These are phyloP conservation scores for Iodosphaeria phyllophila DNA, from an alignment of 2,329 filamentous ascomycete genomes.

Conservation along the genomic window DNA sequence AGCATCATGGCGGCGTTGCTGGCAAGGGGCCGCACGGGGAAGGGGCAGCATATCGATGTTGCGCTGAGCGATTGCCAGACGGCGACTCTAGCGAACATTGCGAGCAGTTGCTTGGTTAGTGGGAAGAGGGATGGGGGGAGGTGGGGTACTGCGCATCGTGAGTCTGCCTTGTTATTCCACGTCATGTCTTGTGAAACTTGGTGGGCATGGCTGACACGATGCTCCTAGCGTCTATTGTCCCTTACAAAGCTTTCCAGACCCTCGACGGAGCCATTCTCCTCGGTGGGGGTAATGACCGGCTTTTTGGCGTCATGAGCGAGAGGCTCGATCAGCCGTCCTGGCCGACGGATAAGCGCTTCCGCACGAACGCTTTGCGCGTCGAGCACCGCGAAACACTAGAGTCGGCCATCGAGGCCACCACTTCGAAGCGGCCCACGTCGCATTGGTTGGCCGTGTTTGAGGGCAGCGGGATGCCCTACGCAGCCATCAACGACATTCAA, in stretches of 20 bases:
- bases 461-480: conserved; percentile 84
- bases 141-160: conserved; percentile 94
- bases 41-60: conserved; percentile 84
- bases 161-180: conserved; percentile 8
- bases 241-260: conserved; percentile 71
- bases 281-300: conserved; percentile 53
- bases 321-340: conserved; percentile 38
- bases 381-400: conserved; percentile 63
- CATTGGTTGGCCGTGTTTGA: conserved; percentile 81
- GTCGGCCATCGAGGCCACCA: conserved; percentile 56
- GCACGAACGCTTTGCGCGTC: conserved; percentile 43
- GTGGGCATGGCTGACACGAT: not conserved
- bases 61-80: conserved; percentile 88
- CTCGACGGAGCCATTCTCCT: conserved; percentile 52
- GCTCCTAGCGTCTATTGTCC: conserved; percentile 75
- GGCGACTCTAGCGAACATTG: conserved; percentile 86
- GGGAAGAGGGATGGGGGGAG: conserved; percentile 73
- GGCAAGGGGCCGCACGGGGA: conserved; percentile 52
- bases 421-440: conserved; percentile 57
- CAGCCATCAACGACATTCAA: conserved; percentile 86
- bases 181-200: not conserved
- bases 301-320: conserved; percentile 47
- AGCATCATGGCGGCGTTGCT: conserved; percentile 86
- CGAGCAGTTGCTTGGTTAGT: conserved; percentile 76
- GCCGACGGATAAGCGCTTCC: conserved; percentile 39